Conservation (phyloP, 768 basidiomycete genomes). For the Pisolithus albus region DNA sequence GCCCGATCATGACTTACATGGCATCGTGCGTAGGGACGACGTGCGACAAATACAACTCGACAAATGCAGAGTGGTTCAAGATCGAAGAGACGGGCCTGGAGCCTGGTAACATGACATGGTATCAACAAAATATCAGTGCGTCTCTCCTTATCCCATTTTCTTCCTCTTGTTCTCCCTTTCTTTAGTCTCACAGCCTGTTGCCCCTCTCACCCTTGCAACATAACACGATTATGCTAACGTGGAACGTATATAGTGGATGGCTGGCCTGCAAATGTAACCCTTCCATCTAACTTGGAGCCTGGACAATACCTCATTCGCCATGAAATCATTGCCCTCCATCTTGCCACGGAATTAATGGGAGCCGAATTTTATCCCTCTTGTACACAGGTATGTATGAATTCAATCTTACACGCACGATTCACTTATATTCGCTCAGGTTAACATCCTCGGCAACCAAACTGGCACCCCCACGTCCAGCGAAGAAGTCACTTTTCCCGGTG, state of each 20-base stretch:
- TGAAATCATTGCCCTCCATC: conserved; percentile 75
- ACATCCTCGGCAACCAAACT: conserved; percentile 46
- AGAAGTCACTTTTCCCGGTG: conserved; percentile 65
- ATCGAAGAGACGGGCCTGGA: conserved; percentile 47
- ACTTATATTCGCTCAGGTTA: conserved; percentile 31
- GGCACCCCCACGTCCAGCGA: conserved; percentile 41
- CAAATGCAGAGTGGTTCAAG: conserved; percentile 69
- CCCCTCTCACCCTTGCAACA: too few species aligned
- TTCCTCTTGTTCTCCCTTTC: neutral
- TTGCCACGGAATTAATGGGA: conserved; percentile 47
- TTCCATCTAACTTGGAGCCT: conserved; percentile 49
- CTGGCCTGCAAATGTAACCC: conserved; percentile 30
- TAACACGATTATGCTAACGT: neutral
- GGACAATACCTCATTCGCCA: conserved; percentile 75
- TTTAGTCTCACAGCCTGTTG: neutral
- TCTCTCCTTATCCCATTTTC: conserved; percentile 4
- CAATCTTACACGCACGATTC: conserved; percentile 2
- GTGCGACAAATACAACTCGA: conserved; percentile 55
- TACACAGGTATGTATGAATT: conserved; percentile 31
- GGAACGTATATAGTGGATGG: conserved; percentile 31
- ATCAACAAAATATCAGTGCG: conserved; percentile 49
- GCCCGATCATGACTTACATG: conserved; percentile 73
- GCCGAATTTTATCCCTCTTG: conserved; percentile 82
- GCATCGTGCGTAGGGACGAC: conserved; percentile 49
- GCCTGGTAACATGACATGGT: conserved; percentile 36